phyloP scores from a whole-genome alignment of 2,329 filamentous ascomycete species.

The Biscogniauxia sp. region DNA sequence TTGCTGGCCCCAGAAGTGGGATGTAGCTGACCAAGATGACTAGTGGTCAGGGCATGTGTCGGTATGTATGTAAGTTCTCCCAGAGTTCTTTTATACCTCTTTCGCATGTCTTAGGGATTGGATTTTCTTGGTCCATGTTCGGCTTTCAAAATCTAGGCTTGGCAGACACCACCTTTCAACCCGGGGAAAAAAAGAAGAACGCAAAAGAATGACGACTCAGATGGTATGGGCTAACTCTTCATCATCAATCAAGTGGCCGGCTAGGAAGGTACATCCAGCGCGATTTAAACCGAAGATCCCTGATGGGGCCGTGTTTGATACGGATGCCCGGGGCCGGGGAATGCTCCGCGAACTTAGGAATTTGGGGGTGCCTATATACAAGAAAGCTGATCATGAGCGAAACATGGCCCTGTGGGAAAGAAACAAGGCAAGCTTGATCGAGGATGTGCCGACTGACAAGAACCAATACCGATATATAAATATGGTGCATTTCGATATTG shows the following conservation, averaged over 20 bases:
- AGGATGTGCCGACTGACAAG: slow-evolving; percentile 9
- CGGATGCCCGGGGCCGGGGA: not conserved
- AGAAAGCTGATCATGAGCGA: not conserved
- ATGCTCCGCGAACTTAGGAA: slow-evolving; percentile 5
- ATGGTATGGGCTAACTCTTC: too few species aligned
- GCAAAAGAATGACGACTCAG: too few species aligned
- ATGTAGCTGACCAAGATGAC: not conserved
- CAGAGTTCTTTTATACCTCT: too few species aligned
- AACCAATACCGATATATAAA: slow-evolving; percentile 14
- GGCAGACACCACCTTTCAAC: too few species aligned
- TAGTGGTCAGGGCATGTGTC: slow-evolving; percentile 22
- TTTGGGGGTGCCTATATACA: not conserved
- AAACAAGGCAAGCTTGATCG: slow-evolving; percentile 14
- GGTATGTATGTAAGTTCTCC: slow-evolving; percentile 14
- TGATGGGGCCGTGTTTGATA: not conserved
- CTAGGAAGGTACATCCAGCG: slow-evolving; percentile 19
- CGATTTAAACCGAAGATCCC: slow-evolving; percentile 6
- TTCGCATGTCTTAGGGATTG: too few species aligned
- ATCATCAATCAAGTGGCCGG: slow-evolving; percentile 11
- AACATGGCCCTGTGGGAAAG: not conserved
- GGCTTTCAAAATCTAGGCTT: too few species aligned
- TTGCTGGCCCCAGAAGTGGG: not conserved
- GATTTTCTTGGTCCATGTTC: too few species aligned
- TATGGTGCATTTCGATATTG: slow-evolving; percentile 25
- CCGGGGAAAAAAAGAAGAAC: too few species aligned